phyloP scores from a whole-genome alignment of 257 asterid species.

The Gynochthodes officinalis region DNA sequence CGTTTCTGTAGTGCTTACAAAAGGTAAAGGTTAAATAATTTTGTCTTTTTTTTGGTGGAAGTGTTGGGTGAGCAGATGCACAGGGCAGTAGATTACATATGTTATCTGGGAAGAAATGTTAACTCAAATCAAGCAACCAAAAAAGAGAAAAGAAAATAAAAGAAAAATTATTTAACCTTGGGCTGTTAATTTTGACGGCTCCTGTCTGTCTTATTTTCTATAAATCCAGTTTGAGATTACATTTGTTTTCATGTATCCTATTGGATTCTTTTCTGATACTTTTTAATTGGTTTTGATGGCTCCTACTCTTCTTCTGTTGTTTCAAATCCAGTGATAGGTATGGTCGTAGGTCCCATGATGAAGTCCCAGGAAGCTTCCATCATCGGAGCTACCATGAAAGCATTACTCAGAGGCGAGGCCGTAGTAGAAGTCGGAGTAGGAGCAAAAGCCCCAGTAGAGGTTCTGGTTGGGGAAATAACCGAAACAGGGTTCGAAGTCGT shows the following conservation, averaged over 20 bases:
- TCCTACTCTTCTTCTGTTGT: neutral
- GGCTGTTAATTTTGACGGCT: no score
- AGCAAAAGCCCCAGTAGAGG: constrained; percentile 56
- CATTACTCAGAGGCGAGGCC: constrained; percentile 31
- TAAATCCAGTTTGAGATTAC: neutral
- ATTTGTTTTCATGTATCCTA: no score
- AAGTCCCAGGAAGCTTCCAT: constrained; percentile 37
- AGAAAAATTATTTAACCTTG: no score
- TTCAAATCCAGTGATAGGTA: constrained; percentile 32
- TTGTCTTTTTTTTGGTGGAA: neutral
- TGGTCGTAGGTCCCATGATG: constrained; percentile 39
- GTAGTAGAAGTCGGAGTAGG: constrained; percentile 39
- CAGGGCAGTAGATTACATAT: neutral
- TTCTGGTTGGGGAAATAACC: constrained; percentile 49
- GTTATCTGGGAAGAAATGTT: no score
- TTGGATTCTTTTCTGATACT: neutral
- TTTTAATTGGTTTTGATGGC: neutral
- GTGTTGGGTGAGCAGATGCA: neutral
- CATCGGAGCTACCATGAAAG: constrained; percentile 49
- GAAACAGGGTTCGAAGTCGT: constrained; percentile 34
- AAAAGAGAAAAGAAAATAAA: no score
- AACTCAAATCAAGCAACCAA: no score
- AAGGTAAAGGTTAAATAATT: neutral
- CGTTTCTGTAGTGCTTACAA: neutral
- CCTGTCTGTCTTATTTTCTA: no score